These are phyloP conservation scores for Boletus rubescentipes DNA, from an alignment of 768 basidiomycete genomes.

Conservation along the genomic window DNA sequence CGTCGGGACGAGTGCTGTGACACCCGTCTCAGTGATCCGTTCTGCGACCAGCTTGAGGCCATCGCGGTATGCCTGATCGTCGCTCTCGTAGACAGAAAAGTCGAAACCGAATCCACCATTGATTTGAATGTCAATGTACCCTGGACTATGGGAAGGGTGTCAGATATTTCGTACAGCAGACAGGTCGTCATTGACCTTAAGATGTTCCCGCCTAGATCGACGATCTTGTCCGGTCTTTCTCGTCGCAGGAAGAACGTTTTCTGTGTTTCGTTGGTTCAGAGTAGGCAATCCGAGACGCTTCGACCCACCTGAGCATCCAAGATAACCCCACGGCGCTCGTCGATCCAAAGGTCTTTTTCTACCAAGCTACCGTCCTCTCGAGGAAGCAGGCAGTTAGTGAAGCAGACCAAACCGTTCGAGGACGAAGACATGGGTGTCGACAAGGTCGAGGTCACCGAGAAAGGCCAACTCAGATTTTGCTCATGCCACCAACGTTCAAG, in stretches of 20 bases:
- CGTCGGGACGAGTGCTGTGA: conserved; percentile 73
- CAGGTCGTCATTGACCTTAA: conserved; percentile 48
- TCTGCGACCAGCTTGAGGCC: conserved; percentile 72
- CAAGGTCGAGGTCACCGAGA: conserved; percentile 4
- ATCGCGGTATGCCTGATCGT: conserved; percentile 63
- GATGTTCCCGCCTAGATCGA: conserved; percentile 77
- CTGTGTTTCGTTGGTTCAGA: conserved; percentile 35
- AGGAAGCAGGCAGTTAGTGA: conserved; percentile 83
- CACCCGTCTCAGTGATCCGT: conserved; percentile 82
- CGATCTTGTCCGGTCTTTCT: conserved; percentile 57
- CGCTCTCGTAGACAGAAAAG: conserved; percentile 77
- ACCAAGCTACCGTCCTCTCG: conserved; percentile 76
- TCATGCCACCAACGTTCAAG: background rate
- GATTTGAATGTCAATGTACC: conserved; percentile 84
- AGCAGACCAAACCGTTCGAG: conserved; percentile 73
- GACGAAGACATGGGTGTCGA: conserved; percentile 21
- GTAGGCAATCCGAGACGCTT: background rate
- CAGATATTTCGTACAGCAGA: conserved; percentile 2
- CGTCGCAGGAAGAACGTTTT: conserved; percentile 63
- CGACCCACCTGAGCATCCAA: conserved; percentile 66
- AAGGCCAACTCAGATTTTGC: background rate
- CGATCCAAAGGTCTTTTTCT: conserved; percentile 79
- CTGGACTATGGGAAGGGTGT: conserved; percentile 54
- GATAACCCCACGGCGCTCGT: conserved; percentile 69
- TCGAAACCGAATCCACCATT: conserved; percentile 90